Evolutionary conservation across 805 yeast genomes (phyloP).

Genomic region (Yarrowia alimentaria): DNA sequence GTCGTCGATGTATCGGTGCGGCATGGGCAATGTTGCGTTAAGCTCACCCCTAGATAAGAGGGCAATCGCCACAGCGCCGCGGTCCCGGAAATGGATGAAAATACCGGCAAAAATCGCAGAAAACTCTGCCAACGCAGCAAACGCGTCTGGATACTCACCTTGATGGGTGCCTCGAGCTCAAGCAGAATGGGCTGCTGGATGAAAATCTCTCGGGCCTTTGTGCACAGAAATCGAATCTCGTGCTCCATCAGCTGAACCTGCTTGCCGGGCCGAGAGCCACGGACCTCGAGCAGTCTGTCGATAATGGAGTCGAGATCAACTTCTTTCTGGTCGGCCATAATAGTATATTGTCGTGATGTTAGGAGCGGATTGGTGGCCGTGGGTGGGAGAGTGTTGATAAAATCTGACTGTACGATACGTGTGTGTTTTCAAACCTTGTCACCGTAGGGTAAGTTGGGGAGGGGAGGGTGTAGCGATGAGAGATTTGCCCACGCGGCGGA

Average conservation of each 20-base stretch:
- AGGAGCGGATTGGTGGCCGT: conserved; percentile 25
- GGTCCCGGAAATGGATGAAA: not conserved
- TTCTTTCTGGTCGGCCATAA: conserved; percentile 50
- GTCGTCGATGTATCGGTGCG: not conserved
- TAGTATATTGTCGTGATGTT: conserved; percentile 12
- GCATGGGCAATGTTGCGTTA: conserved; percentile 18
- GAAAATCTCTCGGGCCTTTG: conserved; percentile 96
- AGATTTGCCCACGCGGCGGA: conserved; percentile 18
- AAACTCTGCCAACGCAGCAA: no score
- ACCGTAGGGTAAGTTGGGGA: conserved; percentile 27
- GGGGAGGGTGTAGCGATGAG: conserved; percentile 22
- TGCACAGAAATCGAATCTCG: conserved; percentile 92
- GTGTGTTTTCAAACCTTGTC: conserved; percentile 27
- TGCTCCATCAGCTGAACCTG: conserved; percentile 91
- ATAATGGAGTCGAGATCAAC: conserved; percentile 96
- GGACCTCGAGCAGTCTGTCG: conserved; percentile 92
- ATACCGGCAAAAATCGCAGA: not conserved
- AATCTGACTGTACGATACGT: conserved; percentile 27
- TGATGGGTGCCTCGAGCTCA: conserved; percentile 96
- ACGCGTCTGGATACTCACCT: conserved; percentile 41
- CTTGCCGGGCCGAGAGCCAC: conserved; percentile 98
- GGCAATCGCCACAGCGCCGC: not conserved
- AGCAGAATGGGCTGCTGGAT: conserved; percentile 95
- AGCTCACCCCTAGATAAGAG: conserved; percentile 13
- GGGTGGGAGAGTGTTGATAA: conserved; percentile 26